These are phyloP conservation scores for Globisporangium abappressorium DNA, from an alignment of 352 stramenopile genomes.

Conservation along the genomic window DNA sequence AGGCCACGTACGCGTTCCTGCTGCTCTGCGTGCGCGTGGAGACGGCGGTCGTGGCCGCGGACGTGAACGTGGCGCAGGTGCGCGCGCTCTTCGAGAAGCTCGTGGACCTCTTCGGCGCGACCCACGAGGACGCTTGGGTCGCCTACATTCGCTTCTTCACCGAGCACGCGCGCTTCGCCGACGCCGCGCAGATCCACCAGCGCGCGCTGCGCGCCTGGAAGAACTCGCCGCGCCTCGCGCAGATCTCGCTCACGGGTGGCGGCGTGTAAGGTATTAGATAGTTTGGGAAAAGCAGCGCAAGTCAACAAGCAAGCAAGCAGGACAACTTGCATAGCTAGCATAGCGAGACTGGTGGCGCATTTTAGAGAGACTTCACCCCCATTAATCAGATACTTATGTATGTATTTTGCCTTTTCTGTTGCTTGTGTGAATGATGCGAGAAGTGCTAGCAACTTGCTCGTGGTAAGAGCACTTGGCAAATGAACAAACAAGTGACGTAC, in stretches of 20 bases:
- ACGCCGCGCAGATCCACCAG: constrained; percentile 69
- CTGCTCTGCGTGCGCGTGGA: constrained; percentile 70
- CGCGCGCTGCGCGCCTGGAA: constrained; percentile 66
- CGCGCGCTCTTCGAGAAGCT: constrained; percentile 80
- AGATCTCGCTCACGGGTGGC: constrained; percentile 36
- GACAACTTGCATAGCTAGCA: neutral
- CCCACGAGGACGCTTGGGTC: constrained; percentile 66
- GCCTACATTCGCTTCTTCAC: constrained; percentile 69
- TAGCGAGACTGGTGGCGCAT: neutral
- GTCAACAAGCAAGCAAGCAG: neutral
- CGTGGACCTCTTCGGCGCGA: constrained; percentile 67
- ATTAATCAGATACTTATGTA: constrained; percentile 1
- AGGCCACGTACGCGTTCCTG: constrained; percentile 65
- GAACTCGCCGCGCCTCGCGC: constrained; percentile 47
- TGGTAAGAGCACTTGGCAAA: neutral
- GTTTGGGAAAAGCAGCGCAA: neutral
- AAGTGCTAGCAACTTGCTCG: neutral
- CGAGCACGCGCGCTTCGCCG: constrained; percentile 32
- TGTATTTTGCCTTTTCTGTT: neutral
- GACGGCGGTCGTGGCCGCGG: constrained; percentile 31
- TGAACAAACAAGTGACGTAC: neutral
- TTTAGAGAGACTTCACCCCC: neutral
- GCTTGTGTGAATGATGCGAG: neutral
- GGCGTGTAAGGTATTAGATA: constrained; percentile 15
- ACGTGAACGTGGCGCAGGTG: constrained; percentile 40